Conservation (phyloP, 2,329 filamentous ascomycete genomes). For the Colletotrichum melonis region DNA sequence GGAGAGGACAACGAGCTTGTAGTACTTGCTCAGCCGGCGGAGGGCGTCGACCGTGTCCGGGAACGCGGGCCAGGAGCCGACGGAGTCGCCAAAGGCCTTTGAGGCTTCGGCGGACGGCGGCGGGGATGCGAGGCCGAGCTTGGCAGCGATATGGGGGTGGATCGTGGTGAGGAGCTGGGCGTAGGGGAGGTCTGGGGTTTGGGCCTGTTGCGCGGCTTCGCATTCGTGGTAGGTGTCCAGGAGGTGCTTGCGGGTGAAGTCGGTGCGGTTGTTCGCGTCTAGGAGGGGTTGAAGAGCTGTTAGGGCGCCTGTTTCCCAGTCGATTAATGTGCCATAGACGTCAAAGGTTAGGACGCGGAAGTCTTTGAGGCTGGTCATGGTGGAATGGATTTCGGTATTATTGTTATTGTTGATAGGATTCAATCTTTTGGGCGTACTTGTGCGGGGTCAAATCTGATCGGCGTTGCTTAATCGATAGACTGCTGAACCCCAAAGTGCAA, state of each 20-base stretch:
- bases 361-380: conserved; percentile 37
- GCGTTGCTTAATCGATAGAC: neutral
- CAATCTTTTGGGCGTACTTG: neutral
- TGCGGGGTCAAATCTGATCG: neutral
- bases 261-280: conserved; percentile 42
- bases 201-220: conserved; percentile 63
- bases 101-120: conserved; percentile 53
- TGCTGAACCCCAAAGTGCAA: neutral
- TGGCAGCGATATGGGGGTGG: conserved; percentile 58
- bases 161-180: conserved; percentile 64
- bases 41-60: conserved; percentile 68
- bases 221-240: conserved; percentile 54
- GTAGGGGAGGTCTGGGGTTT: conserved; percentile 70
- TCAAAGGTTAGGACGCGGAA: conserved; percentile 74
- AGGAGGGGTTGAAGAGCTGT: conserved; percentile 63
- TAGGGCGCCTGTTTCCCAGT: conserved; percentile 78
- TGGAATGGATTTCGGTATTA: neutral
- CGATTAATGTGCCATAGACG: conserved; percentile 83
- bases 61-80: conserved; percentile 69
- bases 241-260: conserved; percentile 49
- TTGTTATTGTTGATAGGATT: neutral
- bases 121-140: conserved; percentile 49
- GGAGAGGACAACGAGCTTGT: conserved; percentile 68
- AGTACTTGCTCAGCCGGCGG: conserved; percentile 58
- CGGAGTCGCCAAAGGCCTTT: conserved; percentile 61